These are phyloP conservation scores for Brettanomyces bruxellensis DNA, from an alignment of 805 yeast genomes.

Conservation along the genomic window DNA sequence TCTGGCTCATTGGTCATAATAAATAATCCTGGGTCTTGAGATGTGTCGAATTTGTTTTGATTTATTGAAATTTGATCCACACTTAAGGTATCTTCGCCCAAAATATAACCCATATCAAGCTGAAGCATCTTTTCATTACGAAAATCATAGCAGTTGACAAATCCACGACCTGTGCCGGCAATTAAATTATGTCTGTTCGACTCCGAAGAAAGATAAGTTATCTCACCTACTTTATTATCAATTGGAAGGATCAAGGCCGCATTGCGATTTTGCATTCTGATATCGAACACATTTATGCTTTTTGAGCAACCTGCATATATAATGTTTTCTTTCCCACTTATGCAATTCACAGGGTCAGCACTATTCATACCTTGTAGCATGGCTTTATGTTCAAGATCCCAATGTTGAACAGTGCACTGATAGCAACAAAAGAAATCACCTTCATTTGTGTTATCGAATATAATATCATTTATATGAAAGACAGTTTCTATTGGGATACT, in stretches of 20 bases:
- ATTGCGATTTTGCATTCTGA: neutral
- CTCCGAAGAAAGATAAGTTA: neutral
- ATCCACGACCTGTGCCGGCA: constrained; percentile 1
- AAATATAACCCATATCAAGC: constrained; percentile 2
- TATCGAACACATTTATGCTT: constrained; percentile 1
- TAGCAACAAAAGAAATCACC: neutral
- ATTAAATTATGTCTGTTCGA: neutral
- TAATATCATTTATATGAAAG: neutral
- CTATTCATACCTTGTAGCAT: neutral
- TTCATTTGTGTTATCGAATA: neutral
- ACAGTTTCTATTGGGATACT: neutral
- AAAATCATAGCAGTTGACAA: constrained; percentile 1
- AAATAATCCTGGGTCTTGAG: neutral
- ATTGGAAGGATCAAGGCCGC: neutral
- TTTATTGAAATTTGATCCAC: neutral
- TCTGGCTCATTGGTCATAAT: neutral
- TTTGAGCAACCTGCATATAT: constrained; percentile 1
- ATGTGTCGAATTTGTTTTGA: no score
- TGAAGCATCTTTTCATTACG: neutral
- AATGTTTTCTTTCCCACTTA: neutral
- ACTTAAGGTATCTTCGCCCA: neutral
- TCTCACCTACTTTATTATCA: neutral
- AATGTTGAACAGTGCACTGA: neutral
- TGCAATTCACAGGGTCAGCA: neutral
- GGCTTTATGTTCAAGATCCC: neutral